Base-by-base conservation (phyloP, 2,329 filamentous ascomycete species). In the Fusarium acutatum region DNA sequence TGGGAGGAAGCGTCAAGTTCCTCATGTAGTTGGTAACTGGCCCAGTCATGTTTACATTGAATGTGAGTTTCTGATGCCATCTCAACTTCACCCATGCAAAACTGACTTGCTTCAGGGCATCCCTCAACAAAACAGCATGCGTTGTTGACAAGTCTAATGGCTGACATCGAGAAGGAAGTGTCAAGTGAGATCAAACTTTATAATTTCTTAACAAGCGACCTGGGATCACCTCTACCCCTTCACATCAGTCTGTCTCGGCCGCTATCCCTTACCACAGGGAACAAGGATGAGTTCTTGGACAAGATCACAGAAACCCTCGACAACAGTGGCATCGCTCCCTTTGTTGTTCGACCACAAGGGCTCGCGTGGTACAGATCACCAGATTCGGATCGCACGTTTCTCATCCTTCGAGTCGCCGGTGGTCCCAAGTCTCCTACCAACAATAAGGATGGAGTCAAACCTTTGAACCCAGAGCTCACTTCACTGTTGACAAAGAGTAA, bases 191-290 rank as follows among this genome's bases (percentile, higher is more conserved):
- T 81, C n/a, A 76, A 83, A 59, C 84, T 96, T 24, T 87, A 91
- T 71, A 92, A 88, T 71, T 90, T 96, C 67, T 84, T 98, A 11
- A 89, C 88, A 46, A 97, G 92, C 71, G 93, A 96, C 66, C 88
- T 98, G 2, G 93, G 91, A 65, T 90, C 91, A 11, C 91, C 93
- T 10, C 85, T 94, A 56, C 96, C 96, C 7, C 87, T 99, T 52
- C 96, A 99, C 82, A 91, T 99, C 78, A 97, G 95, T 75, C 88
- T 99, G 12, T 98, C 96, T 13, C 88, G 94, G 11, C 93, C 96
- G 0, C 84, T 98, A 57, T 88, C 91, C 18, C 89, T 99, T 37
- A 85, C 86, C 53, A 95, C 93, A 0, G 86, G 91, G n/a, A 87
- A 92, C 72, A 94, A 94, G 74, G 89, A 92, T 34, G 75, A 73